These are phyloP conservation scores for Xylariales sp. DNA, from an alignment of 2,329 filamentous ascomycete species.

Conservation along the genomic window DNA sequence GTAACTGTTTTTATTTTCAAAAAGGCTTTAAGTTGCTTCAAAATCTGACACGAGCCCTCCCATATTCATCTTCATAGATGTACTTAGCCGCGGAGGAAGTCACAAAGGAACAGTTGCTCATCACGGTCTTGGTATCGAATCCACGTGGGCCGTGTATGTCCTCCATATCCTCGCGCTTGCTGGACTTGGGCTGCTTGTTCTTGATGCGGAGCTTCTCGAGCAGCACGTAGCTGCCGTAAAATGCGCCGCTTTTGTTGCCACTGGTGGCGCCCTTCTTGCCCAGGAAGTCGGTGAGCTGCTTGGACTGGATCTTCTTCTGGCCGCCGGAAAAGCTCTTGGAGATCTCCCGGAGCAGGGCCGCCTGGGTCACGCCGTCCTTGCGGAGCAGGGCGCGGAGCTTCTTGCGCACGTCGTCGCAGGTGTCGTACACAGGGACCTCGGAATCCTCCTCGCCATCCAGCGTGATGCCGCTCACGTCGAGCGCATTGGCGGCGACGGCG, in stretches of 20 bases:
- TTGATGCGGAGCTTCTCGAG: constrained; percentile 55
- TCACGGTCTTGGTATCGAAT: too few relatives aligned
- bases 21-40: too few relatives aligned
- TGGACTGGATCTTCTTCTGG: constrained; percentile 33
- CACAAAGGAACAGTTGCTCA: too few relatives aligned
- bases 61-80: too few relatives aligned
- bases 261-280: constrained; percentile 40
- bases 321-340: constrained; percentile 33
- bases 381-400: constrained; percentile 50
- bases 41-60: too few relatives aligned
- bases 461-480: constrained; percentile 36
- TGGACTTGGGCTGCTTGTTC: constrained; percentile 45
- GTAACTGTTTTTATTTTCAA: too few relatives aligned
- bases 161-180: constrained; percentile 50
- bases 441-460: constrained; percentile 43
- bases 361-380: constrained; percentile 42
- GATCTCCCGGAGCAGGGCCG: constrained; percentile 45
- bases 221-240: constrained; percentile 52
- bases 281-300: constrained; percentile 45
- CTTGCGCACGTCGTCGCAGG: constrained; percentile 52
- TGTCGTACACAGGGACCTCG: constrained; percentile 47
- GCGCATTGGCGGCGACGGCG: constrained; percentile 21
- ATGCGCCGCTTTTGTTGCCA: constrained; percentile 44
- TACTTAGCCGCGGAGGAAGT: too few relatives aligned
- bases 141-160: too few relatives aligned